Conservation (phyloP, 164 flowering plant species). For the Liquidambar formosana region DNA sequence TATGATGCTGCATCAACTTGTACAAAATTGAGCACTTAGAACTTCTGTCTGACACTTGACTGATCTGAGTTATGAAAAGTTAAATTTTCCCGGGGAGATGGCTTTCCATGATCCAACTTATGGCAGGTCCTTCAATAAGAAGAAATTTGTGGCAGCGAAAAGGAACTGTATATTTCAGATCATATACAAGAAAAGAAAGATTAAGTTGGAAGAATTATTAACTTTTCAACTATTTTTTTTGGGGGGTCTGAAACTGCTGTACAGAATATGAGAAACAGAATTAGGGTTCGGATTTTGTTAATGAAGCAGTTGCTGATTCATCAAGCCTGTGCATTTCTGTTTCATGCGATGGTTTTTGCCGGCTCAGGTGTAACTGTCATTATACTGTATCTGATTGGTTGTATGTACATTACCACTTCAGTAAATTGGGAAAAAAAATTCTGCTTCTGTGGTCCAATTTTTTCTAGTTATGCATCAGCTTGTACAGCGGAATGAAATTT, state of each 20-base stretch:
- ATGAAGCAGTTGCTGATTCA: slow-evolving; percentile 3
- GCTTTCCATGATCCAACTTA: slow-evolving; percentile 23
- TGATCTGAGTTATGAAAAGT: slow-evolving; percentile 2
- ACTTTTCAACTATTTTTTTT: slow-evolving; percentile 7
- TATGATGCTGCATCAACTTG: slow-evolving; percentile 10
- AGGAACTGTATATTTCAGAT: slow-evolving; percentile 16
- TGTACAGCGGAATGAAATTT: neutral
- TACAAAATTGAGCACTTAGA: slow-evolving; percentile 18
- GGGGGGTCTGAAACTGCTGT: slow-evolving; percentile 20
- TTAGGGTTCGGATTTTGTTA: neutral
- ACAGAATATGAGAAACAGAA: slow-evolving; percentile 13
- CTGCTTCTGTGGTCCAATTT: neutral
- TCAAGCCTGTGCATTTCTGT: slow-evolving; percentile 8
- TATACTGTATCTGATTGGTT: slow-evolving; percentile 4
- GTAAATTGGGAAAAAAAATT: neutral
- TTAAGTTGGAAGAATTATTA: slow-evolving; percentile 1
- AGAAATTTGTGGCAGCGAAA: slow-evolving; percentile 1
- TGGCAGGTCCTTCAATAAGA: slow-evolving; percentile 16
- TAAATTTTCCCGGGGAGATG: slow-evolving; percentile 11
- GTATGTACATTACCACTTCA: slow-evolving; percentile 20
- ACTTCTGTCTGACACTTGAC: slow-evolving; percentile 9
- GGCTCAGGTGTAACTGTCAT: slow-evolving; percentile 19
- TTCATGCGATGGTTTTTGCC: slow-evolving; percentile 2
- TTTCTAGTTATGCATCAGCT: neutral
- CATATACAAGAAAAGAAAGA: slow-evolving; percentile 17